Conservation (phyloP, 805 yeast genomes). For the Candida germanica region DNA sequence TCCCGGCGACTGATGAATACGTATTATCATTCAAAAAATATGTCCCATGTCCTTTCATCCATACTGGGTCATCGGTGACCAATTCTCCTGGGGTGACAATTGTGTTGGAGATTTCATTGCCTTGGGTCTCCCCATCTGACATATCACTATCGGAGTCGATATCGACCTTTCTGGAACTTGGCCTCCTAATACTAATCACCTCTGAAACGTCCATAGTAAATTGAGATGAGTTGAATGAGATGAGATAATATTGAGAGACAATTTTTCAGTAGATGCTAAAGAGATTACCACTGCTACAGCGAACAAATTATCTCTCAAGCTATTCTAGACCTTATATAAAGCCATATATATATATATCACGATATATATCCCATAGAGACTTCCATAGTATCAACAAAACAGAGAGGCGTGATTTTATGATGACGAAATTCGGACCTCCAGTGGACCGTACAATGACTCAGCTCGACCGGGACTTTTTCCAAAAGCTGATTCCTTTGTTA, state of each 20-base stretch:
- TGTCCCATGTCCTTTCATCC: constrained; percentile 99
- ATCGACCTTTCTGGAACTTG: constrained; percentile 13
- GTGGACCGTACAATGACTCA: constrained; percentile 58
- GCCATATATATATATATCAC: neutral
- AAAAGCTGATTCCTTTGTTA: constrained; percentile 53
- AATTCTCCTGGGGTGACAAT: constrained; percentile 94
- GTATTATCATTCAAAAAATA: constrained; percentile 73
- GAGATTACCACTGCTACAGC: no score
- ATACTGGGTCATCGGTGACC: constrained; percentile 90
- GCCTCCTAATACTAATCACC: constrained; percentile 38
- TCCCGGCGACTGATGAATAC: constrained; percentile 90
- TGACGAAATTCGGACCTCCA: constrained; percentile 55
- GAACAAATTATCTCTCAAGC: no score
- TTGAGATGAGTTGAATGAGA: neutral
- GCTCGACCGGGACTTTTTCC: constrained; percentile 67
- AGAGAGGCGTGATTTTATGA: constrained; percentile 26
- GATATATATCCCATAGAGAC: constrained; percentile 1
- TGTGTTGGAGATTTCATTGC: constrained; percentile 1
- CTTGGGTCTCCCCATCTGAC: constrained; percentile 28
- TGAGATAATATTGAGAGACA: neutral
- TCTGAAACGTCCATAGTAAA: constrained; percentile 25
- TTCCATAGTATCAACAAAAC: constrained; percentile 21
- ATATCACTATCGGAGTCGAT: constrained; percentile 38
- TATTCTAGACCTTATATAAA: no score
- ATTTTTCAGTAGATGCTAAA: no score